Base-by-base conservation (phyloP, 306 rosid genomes). In the Prunus mongolica region DNA sequence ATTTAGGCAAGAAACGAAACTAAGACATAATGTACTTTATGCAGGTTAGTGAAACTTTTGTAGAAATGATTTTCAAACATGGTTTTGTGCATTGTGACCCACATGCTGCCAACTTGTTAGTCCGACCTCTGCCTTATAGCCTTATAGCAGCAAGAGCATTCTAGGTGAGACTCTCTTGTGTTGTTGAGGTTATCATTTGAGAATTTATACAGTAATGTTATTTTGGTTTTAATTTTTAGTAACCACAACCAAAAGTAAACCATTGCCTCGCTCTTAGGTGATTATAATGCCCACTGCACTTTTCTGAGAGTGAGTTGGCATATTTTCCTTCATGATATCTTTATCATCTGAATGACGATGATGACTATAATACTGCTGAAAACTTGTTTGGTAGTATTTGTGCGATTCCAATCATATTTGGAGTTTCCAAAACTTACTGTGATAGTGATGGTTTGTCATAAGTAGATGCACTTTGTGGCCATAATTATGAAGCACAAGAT, bases 11-110 rank as follows among this genome's bases (percentile, higher is more conserved):
- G 55, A 2, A 30, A 41, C 32, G 50, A 72, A 63, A 63, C 69
- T 47, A 81, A 79, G 52, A 62, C 73, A 45, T 76, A 65, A 62
- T 69, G 50, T 55, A 65, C 54, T 72, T 82, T 62, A 50, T 85
- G 84, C 88, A 95, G 97, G 89, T 95, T 66, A 95, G 97, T 79
- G 92, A 88, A 84, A 79, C 91, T 71, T 95, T 95, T 88, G 99
- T 97, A 72, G 99, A 95, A 87, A 95, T 95, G 99, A 95, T 92
- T 89, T 95, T 90, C 84, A 95, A 86, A 79, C 99, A 95, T 24
- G 99, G 99, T 69, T 95, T 95, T 88, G 99, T 95, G 74, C 99
- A 95, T 78, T 95, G 99, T 76, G 99, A 95, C 72, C 99, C 99
- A 6, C 99, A 95, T 83, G 91, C 90, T 47, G 99, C 99, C 64